phyloP scores from a whole-genome alignment of 108 stramenopile genomes.

The Conticribra weissflogii region DNA sequence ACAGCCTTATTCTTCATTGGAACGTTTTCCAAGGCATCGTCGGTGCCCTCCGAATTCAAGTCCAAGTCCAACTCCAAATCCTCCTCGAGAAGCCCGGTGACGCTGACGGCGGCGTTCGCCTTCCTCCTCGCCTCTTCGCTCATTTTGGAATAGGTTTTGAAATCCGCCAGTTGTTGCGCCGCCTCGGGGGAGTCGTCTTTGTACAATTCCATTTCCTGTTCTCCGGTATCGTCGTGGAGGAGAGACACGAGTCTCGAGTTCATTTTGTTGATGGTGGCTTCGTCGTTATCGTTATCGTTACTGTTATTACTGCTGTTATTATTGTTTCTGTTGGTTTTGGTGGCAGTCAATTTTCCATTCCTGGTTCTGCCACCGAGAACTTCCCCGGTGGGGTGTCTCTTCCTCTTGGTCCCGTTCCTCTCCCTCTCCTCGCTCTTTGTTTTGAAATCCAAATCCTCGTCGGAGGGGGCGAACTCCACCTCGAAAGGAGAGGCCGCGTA shows the following conservation, averaged over 20 bases:
- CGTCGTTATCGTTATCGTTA: background rate
- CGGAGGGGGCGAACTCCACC: conserved; percentile 16
- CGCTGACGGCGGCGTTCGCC: conserved; percentile 34
- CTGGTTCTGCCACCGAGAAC: background rate
- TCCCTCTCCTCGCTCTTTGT: background rate
- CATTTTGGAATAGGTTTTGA: conserved; percentile 33
- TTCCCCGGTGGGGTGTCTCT: background rate
- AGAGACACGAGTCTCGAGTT: conserved; percentile 32
- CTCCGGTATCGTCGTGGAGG: conserved; percentile 42
- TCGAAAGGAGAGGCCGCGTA: conserved; percentile 22
- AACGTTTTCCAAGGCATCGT: background rate
- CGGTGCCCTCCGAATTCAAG: background rate
- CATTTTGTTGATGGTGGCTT: conserved; percentile 11
- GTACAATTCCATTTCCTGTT: conserved; percentile 25
- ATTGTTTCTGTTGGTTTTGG: background rate
- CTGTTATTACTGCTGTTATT: no score
- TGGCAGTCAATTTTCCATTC: background rate
- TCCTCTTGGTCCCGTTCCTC: background rate
- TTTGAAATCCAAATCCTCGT: background rate
- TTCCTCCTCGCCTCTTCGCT: conserved; percentile 46
- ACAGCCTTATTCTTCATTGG: conserved; percentile 1
- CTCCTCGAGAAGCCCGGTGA: background rate
- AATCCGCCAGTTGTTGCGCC: conserved; percentile 42
- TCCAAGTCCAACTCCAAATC: background rate
- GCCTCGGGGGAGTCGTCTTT: conserved; percentile 51